phyloP scores from a whole-genome alignment of 2,329 filamentous ascomycete genomes.

The Aspergillus aculeatus region DNA sequence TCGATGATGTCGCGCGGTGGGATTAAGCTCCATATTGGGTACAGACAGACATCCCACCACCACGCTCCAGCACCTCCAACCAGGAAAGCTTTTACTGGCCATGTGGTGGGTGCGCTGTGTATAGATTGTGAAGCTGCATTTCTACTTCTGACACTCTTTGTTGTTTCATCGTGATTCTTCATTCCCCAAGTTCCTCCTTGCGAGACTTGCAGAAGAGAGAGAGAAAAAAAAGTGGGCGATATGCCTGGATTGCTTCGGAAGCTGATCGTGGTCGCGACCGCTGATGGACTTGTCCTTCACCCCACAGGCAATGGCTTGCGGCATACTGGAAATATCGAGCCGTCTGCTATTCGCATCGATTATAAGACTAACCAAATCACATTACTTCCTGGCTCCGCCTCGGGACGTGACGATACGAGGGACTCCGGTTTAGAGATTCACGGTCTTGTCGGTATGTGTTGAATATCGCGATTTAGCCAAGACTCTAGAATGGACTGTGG shows the following conservation, averaged over 20 bases:
- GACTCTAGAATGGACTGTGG: neutral
- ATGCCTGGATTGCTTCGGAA: constrained; percentile 82
- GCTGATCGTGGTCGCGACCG: constrained; percentile 73
- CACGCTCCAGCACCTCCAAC: neutral
- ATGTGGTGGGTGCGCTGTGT: neutral
- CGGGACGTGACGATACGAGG: constrained; percentile 28
- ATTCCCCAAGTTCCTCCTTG: neutral
- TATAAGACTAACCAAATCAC: constrained; percentile 62
- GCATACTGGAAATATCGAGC: constrained; percentile 52
- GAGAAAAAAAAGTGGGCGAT: constrained; percentile 2
- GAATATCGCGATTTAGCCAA: neutral
- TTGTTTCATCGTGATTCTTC: neutral
- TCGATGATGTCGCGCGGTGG: constrained; percentile 6
- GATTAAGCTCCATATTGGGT: neutral
- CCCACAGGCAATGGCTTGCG: constrained; percentile 56
- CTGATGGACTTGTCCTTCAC: constrained; percentile 80
- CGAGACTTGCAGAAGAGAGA: constrained; percentile 4
- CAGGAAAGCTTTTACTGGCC: neutral
- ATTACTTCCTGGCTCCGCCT: constrained; percentile 39
- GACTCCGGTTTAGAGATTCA: constrained; percentile 48
- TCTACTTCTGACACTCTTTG: neutral
- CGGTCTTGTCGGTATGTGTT: constrained; percentile 56
- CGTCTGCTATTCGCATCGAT: constrained; percentile 64
- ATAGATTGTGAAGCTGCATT: neutral
- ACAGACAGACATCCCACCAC: neutral